Base-by-base conservation (phyloP, 257 asterid species). In the Ehretia macrophylla region DNA sequence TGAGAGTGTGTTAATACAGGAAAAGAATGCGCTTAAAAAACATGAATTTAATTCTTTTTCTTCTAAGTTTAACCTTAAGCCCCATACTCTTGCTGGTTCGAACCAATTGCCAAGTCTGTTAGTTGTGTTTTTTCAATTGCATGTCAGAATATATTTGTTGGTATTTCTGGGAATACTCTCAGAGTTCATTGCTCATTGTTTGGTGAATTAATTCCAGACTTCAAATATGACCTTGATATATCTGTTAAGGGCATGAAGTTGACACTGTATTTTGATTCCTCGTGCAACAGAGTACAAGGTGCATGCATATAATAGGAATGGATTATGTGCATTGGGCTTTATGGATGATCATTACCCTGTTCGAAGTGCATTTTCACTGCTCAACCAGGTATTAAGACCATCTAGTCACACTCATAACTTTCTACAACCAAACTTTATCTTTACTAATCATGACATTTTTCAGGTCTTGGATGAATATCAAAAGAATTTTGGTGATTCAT, bases 291-390 rank as follows among this genome's bases (percentile, higher is more conserved):
- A 85, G 71, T 90, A 87, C 87, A 90, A 78, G 81, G 92, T 87
- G 55, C 98, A 87, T 71, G 78, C 95, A 12, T 81, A 84, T 78
- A 90, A 87, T 47, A 75, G 66, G 67, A 85, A 90, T 77, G 98
- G 98, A 53, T 61, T 90, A 55, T 78, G 90, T 55, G 94, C 83
- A 0, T 48, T 90, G 87, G 98, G 85, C 45, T 90, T 85, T 76
- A 90, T 85, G 98, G 98, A 90, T 68, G 94, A 87, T 58, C 85
- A 85, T 76, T 90, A 90, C 65, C 98, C 96, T 11, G 95, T 87
- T 63, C 85, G 96, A 56, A 90, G 97, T 74, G 88, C 96, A 21
- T 90, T 90, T 80, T 90, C 96, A 40, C 74, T 90, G 63, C 86
- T 90, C 68, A 90, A 85, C 79, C 81, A 90, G 94, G 97, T 90